Base-by-base conservation (phyloP, 192 early-diverging fungal genomes). In the Jimgerdemannia flammicorona region DNA sequence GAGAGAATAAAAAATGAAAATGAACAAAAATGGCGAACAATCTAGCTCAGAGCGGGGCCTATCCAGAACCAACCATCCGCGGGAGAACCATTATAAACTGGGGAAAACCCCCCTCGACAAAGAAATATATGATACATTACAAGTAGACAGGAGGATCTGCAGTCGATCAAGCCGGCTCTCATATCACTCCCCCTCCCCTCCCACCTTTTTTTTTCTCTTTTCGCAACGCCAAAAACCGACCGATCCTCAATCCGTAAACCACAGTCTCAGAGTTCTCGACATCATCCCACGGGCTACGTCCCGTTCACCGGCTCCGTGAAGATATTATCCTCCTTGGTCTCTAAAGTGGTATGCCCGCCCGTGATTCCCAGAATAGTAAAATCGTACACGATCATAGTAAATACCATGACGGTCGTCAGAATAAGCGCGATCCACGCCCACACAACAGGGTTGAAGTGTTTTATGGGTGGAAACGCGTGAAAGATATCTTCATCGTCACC, bases 321-420 rank as follows among this genome's bases (percentile, higher is more conserved):
- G 6, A 6, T 59, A 59, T 59, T 59, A 59, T 59, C 49, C 49
- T 59, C 8, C 2, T 59, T 6, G 14, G 2, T 0, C 14, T 59
- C 8, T 14, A 59, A 14, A 6, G 49, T 59, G 6, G 49, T 59
- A 59, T 59, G 49, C 49, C 49, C 49, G 49, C 14, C 14, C 14
- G 49, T 59, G 49, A 73, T n/a, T n/a, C 78, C 88, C 14, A 89
- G 74, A 40, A 83, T 43, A 3, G 83, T 77, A 72, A 91, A 79
- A 75, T 89, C 86, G 69, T 87, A 87, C 17, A 83, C 67, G 43
- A 91, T 81, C 43, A 89, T 84, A 20, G 79, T 81, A 3, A 85
- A 49, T 69, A 87, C 84, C 54, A 59, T 78, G 67, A 67, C 64
- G 43, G 42, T 74, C 76, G 66, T 84, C 78, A 67, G 80, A 71